Evolutionary conservation across 2,329 filamentous ascomycete species (phyloP).

Genomic region (Bertia moriformis): DNA sequence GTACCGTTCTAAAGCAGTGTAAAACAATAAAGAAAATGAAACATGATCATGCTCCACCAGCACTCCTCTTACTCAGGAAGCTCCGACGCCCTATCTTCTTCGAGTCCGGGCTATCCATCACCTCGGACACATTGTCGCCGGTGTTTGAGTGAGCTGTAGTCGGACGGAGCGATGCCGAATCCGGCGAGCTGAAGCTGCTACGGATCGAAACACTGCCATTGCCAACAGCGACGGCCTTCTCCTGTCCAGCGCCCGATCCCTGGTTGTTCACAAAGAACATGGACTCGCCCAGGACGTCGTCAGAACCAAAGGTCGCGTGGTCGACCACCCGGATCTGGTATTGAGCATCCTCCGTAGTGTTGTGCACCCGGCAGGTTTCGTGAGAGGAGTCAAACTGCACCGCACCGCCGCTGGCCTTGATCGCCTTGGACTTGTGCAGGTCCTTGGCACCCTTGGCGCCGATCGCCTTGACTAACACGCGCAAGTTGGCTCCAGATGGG

Average conservation of each 20-base stretch:
- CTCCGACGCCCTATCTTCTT: background rate
- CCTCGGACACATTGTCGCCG: background rate
- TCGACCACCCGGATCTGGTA: constrained; percentile 79
- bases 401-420: constrained; percentile 53
- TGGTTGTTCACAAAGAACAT: background rate
- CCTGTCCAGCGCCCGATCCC: background rate
- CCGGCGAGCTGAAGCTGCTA: background rate
- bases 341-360: constrained; percentile 72
- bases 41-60: background rate
- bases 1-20: too few species aligned
- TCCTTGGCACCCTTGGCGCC: constrained; percentile 54
- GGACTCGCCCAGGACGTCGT: constrained; percentile 58
- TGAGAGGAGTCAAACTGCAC: constrained; percentile 67
- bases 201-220: background rate
- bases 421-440: constrained; percentile 82
- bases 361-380: constrained; percentile 63
- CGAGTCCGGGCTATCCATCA: background rate
- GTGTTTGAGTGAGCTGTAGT: background rate
- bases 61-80: constrained; percentile 1
- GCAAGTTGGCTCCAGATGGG: constrained; percentile 63
- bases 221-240: background rate
- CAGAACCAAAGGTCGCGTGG: constrained; percentile 68
- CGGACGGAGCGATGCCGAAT: background rate
- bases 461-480: constrained; percentile 56
- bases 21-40: background rate